These are phyloP conservation scores for Butyriboletus appendiculatus DNA, from an alignment of 1,284 basidiomycete species.

Conservation along the genomic window DNA sequence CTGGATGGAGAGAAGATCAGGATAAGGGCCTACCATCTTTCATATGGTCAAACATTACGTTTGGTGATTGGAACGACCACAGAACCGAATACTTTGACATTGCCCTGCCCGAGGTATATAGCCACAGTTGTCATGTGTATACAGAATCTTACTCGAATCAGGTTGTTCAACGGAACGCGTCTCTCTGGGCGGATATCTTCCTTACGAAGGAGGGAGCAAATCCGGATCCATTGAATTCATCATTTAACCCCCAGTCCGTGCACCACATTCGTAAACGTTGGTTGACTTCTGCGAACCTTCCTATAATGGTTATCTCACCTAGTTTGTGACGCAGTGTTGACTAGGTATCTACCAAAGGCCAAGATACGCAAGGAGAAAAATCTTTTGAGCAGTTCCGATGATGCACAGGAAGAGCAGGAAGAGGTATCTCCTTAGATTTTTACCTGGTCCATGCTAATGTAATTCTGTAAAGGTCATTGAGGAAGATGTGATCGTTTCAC, in stretches of 20 bases:
- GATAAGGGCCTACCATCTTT: slow-evolving; percentile 63
- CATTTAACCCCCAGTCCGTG: slow-evolving; percentile 59
- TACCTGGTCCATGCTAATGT: slow-evolving; percentile 15
- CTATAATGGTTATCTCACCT: slow-evolving; percentile 8
- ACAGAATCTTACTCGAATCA: slow-evolving; percentile 32
- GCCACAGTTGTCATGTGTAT: neutral
- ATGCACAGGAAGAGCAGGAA: slow-evolving; percentile 42
- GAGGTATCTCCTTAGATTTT: slow-evolving; percentile 36
- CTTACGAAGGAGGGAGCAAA: slow-evolving; percentile 68
- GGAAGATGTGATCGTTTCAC: slow-evolving; percentile 67
- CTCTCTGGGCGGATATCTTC: slow-evolving; percentile 86
- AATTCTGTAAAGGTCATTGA: slow-evolving; percentile 28
- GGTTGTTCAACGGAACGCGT: slow-evolving; percentile 79
- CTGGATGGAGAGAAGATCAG: slow-evolving; percentile 45
- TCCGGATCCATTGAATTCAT: slow-evolving; percentile 58
- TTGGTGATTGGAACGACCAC: slow-evolving; percentile 77
- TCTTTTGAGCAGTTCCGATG: slow-evolving; percentile 54
- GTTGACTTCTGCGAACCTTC: slow-evolving; percentile 26
- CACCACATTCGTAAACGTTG: slow-evolving; percentile 80
- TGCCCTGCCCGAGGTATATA: slow-evolving; percentile 68
- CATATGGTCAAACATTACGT: slow-evolving; percentile 82
- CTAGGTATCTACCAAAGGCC: slow-evolving; percentile 74
- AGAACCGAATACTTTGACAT: slow-evolving; percentile 67
- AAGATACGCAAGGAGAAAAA: slow-evolving; percentile 85
- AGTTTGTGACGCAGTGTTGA: slow-evolving; percentile 60